Evolutionary conservation across 208 protist species (phyloP).

Genomic region (Crithidia brevicula): DNA sequence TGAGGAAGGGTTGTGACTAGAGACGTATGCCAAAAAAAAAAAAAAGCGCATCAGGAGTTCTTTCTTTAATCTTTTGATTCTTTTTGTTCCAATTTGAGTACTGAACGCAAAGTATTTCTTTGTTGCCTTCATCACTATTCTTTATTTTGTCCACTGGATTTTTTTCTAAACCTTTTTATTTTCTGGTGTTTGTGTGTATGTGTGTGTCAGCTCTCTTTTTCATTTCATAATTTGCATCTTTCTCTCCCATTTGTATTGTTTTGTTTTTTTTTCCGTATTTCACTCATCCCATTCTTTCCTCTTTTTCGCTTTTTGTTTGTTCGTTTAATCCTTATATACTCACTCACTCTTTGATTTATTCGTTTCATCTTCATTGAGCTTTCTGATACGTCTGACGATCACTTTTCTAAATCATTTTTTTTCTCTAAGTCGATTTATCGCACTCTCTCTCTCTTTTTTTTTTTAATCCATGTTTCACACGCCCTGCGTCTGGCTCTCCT

Average conservation of each 20-base stretch:
- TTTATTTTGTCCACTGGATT: not conserved
- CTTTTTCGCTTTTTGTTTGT: conserved; percentile 22
- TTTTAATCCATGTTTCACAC: conserved; percentile 3
- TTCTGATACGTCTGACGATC: too few species aligned
- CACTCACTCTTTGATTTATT: not conserved
- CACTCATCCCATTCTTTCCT: too few species aligned
- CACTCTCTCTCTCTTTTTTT: conserved; percentile 3
- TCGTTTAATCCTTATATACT: conserved; percentile 21
- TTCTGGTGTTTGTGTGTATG: not conserved
- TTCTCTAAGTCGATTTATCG: conserved; percentile 12
- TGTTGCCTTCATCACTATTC: too few species aligned
- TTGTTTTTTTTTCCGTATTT: conserved; percentile 9
- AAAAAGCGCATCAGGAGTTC: too few species aligned
- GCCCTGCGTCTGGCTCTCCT: too few species aligned
- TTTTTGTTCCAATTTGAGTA: too few species aligned
- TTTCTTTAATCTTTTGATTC: too few species aligned
- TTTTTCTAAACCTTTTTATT: not conserved
- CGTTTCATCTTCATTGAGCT: too few species aligned
- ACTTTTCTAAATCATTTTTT: conserved; percentile 4
- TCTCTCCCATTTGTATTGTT: not conserved
- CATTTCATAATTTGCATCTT: not conserved
- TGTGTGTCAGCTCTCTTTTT: conserved; percentile 16
- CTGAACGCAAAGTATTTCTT: too few species aligned
- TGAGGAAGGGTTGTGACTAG: too few species aligned
- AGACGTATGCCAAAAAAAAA: too few species aligned